These are phyloP conservation scores for Jatropha podagrica DNA, from an alignment of 441 rosid genomes.

Conservation along the genomic window DNA sequence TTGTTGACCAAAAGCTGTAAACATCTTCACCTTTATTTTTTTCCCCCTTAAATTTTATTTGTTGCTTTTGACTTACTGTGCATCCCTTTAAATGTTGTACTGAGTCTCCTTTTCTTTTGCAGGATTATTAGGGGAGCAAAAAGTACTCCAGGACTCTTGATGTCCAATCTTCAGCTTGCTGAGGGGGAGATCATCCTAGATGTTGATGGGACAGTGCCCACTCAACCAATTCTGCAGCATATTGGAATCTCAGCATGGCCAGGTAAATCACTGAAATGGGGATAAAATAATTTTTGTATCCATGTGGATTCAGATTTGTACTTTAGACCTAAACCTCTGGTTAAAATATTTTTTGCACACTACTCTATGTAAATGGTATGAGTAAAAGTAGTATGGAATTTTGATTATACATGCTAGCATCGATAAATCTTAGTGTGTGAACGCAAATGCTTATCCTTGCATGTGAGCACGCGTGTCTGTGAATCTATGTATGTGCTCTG, in stretches of 20 bases:
- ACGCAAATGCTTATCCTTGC: not conserved
- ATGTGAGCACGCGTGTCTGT: not conserved
- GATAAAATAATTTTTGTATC: not conserved
- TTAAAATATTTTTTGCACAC: not conserved
- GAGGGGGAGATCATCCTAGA: conserved; percentile 86
- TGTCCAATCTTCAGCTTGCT: conserved; percentile 62
- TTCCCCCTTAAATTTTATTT: not conserved
- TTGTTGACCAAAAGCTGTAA: not conserved
- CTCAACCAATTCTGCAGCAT: conserved; percentile 92
- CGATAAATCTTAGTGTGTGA: not conserved
- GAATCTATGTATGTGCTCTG: not conserved
- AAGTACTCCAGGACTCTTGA: conserved; percentile 47
- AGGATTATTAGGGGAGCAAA: conserved; percentile 72
- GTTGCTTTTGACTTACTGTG: not conserved
- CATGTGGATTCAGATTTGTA: conserved; percentile 6
- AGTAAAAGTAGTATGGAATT: not conserved
- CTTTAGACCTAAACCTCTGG: not conserved
- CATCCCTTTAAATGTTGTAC: conserved; percentile 14
- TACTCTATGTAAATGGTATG: not conserved
- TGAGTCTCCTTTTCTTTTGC: conserved; percentile 18
- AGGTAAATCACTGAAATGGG: conserved; percentile 43
- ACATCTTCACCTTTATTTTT: not conserved
- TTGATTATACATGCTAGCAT: not conserved
- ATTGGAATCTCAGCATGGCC: conserved; percentile 96
- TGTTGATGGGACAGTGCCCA: conserved; percentile 79